Evolutionary conservation across 2,329 filamentous ascomycete species (phyloP).

Genomic region (Apiospora rasikravindrae): DNA sequence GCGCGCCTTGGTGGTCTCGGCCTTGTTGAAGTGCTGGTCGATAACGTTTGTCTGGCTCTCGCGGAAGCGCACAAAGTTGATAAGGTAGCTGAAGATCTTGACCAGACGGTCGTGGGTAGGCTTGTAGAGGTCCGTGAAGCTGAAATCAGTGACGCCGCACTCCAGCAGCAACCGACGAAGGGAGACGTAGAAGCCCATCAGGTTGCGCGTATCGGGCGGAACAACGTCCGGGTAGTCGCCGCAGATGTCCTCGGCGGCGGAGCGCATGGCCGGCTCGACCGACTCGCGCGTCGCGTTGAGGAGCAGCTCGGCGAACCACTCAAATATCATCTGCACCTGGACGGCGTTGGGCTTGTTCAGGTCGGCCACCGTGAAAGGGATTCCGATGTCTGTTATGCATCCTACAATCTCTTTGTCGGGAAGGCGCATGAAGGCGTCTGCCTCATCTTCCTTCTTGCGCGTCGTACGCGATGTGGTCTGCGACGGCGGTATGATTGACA

Average conservation of each 20-base stretch:
- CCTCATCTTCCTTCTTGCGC: constrained; percentile 64
- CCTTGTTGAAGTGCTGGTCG: constrained; percentile 91
- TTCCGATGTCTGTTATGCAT: constrained; percentile 96
- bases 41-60: constrained; percentile 90
- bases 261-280: constrained; percentile 93
- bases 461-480: constrained; percentile 55
- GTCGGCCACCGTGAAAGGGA: constrained; percentile 84
- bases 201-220: constrained; percentile 84
- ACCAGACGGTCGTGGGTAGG: constrained; percentile 89
- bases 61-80: constrained; percentile 98
- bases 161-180: constrained; percentile 79
- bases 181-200: constrained; percentile 94
- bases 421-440: constrained; percentile 64
- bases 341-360: constrained; percentile 92
- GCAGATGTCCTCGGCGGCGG: constrained; percentile 85
- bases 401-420: constrained; percentile 84
- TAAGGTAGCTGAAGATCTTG: constrained; percentile 96
- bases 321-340: constrained; percentile 96
- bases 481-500: constrained; percentile 63
- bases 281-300: constrained; percentile 94
- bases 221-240: constrained; percentile 85
- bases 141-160: constrained; percentile 93
- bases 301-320: constrained; percentile 94
- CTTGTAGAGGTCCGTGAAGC: constrained; percentile 88
- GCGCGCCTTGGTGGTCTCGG: constrained; percentile 81